Base-by-base conservation (phyloP, 345 rosid genomes). In the Rhodomyrtus tomentosa region DNA sequence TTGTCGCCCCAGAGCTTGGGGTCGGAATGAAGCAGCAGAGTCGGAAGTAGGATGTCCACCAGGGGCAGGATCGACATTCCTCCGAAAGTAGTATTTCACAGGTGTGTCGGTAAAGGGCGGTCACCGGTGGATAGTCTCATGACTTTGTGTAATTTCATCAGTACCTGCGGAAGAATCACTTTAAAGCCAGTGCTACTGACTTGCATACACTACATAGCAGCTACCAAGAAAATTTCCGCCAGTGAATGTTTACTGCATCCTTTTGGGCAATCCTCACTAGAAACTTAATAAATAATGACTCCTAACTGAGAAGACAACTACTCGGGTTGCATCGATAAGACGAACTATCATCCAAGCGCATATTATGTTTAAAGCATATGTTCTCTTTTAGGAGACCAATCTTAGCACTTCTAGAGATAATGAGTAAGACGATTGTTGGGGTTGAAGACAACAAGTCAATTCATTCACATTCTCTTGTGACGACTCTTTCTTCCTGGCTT, bases 261-360 rank as follows among this genome's bases (percentile, higher is more conserved):
- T 14, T 87, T 87, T 20, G 42, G 9, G 40, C 84, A 88, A 84
- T 86, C 84, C 53, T 83, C 68, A 22, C 91, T 25, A 50, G 93
- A 32, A 59, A 51, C n/a, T 42, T n/a, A 13, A 11, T 54, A 49
- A 5, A 56, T 16, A 62, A 14, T 62, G 27, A 20, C 21, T 22
- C 2, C n/a, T 6, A 32, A 7, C 16, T 16, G 76, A 62, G 22
- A 62, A 32, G n/a, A n/a, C n/a, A n/a, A n/a, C 96, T 93, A 91
- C 18, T 86, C 86, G 5, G 87, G 92, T 81, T 92, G 94, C 91
- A 90, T 91, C 74, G 90, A 83, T 48, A 92, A 83, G 36, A 91
- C 80, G 36, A 90, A 90, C 68, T 81, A 89, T 79, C 1, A 91
- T 89, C 96, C 95, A 90, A 4, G 91, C 36, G 29, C 3, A 27